Conservation (phyloP, 257 asterid species). For the Gentiana macrophylla region DNA sequence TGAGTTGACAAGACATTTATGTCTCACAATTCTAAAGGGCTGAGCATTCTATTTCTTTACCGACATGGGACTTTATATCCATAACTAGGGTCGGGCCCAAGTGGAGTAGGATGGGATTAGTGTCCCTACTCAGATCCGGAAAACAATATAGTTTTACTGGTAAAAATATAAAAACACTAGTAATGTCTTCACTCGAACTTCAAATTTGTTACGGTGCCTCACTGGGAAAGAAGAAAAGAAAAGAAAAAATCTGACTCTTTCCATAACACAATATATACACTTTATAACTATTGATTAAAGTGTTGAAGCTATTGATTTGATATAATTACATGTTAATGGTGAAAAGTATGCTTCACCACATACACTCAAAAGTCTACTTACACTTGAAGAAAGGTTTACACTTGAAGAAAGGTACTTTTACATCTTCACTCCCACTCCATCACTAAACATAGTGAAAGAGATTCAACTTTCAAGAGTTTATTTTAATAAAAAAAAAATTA, state of each 20-base stretch:
- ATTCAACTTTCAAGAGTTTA: slow-evolving; percentile 3
- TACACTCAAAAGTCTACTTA: slow-evolving; percentile 36
- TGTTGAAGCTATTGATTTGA: slow-evolving; percentile 42
- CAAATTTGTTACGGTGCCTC: slow-evolving; percentile 3
- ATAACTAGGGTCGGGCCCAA: too few species aligned
- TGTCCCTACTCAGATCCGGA: too few species aligned
- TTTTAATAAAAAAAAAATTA: slow-evolving; percentile 12
- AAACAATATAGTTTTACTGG: too few species aligned
- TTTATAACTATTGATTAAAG: neutral
- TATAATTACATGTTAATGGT: slow-evolving; percentile 13
- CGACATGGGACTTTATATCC: too few species aligned
- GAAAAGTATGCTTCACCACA: slow-evolving; percentile 50
- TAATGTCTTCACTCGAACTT: slow-evolving; percentile 3
- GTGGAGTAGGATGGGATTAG: too few species aligned
- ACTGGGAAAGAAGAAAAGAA: slow-evolving; percentile 43
- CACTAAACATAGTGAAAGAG: neutral
- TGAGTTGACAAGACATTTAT: too few species aligned
- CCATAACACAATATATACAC: too few species aligned
- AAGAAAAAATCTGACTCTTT: slow-evolving; percentile 11
- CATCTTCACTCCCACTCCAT: neutral
- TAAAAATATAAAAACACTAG: slow-evolving; percentile 1
- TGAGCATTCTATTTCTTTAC: too few species aligned
- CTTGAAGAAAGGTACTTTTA: slow-evolving; percentile 39
- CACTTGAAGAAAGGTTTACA: slow-evolving; percentile 44
- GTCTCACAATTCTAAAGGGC: too few species aligned